A percentile compares a stretch with the other conserved stretches of the same genome.
Conservation (phyloP, 2,329 filamentous ascomycete species). For the Escovopsis weberi region DNA sequence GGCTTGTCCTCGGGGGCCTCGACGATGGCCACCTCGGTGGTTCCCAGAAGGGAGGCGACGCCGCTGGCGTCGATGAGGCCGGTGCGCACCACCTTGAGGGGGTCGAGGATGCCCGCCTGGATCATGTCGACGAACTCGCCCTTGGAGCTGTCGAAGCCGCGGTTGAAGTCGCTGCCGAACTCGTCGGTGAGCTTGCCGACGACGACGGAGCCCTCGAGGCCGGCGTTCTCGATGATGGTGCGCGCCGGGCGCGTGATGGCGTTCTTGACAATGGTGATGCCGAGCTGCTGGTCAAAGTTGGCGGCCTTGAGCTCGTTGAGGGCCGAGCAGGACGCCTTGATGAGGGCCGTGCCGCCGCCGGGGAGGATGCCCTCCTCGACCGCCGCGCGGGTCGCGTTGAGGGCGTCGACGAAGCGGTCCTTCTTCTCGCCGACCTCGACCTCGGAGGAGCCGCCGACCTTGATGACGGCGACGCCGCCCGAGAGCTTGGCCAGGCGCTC, state of each 20-base stretch:
- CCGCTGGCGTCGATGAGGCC: slow-evolving; percentile 88
- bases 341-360: slow-evolving; percentile 91
- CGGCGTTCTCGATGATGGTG: slow-evolving; percentile 95
- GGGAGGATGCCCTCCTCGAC: slow-evolving; percentile 99
- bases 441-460: slow-evolving; percentile 93
- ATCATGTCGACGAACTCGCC: slow-evolving; percentile 99
- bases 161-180: slow-evolving; percentile 87
- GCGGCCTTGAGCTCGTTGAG: slow-evolving; percentile 66
- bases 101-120: slow-evolving; percentile 86
- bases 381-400: slow-evolving; percentile 94
- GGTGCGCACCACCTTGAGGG: slow-evolving; percentile 97
- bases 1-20: slow-evolving; percentile 91
- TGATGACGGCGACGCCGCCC: slow-evolving; percentile 97
- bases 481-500: slow-evolving; percentile 99
- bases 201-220: slow-evolving; percentile 86
- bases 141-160: slow-evolving; percentile 90
- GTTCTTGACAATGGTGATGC: slow-evolving; percentile 93
- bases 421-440: slow-evolving; percentile 99
- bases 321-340: slow-evolving; percentile 91
- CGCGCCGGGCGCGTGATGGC: slow-evolving; percentile 92
- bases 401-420: slow-evolving; percentile 95
- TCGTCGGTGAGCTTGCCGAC: slow-evolving; percentile 98
- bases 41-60: slow-evolving; percentile 92
- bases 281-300: slow-evolving; percentile 99
- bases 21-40: slow-evolving; percentile 94